Evolutionary conservation across 306 rosid species (phyloP).

Genomic region (Begonia peltatifolia): DNA sequence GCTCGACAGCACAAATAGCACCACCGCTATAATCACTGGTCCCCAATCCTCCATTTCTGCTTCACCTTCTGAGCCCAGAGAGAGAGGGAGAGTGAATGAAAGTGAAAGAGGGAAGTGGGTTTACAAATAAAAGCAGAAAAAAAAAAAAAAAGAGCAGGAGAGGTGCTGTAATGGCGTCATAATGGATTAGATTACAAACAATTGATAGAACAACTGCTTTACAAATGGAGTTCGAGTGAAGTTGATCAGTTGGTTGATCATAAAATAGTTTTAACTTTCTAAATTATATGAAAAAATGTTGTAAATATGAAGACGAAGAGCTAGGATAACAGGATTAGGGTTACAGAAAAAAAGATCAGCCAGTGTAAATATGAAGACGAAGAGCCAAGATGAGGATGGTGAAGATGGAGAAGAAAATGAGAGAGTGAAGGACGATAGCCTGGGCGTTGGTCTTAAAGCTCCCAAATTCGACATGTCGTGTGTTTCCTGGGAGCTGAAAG

Average conservation of each 20-base stretch:
- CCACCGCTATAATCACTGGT: conserved; percentile 52
- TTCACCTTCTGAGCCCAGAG: background rate
- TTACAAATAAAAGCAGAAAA: too few species aligned
- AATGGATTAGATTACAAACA: too few species aligned
- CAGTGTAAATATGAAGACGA: conserved; percentile 25
- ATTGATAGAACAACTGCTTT: too few species aligned
- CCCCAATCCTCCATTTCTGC: conserved; percentile 70
- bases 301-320: too few species aligned
- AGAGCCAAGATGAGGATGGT: conserved; percentile 40
- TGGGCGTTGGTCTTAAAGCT: conserved; percentile 36
- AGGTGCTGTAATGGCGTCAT: too few species aligned
- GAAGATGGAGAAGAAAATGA: conserved; percentile 30
- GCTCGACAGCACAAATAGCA: conserved; percentile 43
- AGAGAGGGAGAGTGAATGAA: background rate
- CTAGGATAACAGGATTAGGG: too few species aligned
- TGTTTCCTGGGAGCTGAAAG: conserved; percentile 38
- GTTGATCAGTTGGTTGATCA: too few species aligned
- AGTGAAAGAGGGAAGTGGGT: background rate
- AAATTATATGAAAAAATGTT: too few species aligned
- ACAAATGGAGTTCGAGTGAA: too few species aligned
- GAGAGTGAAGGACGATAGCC: conserved; percentile 34
- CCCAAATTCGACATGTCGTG: conserved; percentile 25
- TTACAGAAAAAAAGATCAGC: conserved; percentile 2
- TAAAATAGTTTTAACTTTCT: too few species aligned
- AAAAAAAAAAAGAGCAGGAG: too few species aligned